Percentiles rank a stretch among this genome's conserved stretches.
Conservation (phyloP, 2,329 filamentous ascomycete genomes). For the Corynespora cassiicola region DNA sequence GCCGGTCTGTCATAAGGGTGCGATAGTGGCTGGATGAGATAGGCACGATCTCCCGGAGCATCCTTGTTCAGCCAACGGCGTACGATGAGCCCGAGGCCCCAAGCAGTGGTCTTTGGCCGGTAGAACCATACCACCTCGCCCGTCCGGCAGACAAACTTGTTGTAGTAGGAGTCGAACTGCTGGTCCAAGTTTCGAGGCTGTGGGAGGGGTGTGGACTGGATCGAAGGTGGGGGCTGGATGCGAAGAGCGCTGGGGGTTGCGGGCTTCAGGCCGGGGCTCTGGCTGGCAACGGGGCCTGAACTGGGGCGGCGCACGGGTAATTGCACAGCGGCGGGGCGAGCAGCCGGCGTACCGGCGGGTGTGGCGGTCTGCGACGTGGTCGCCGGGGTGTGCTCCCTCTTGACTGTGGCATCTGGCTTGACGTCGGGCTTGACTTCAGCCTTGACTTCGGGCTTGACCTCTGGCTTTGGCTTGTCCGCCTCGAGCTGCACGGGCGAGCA, state of each 20-base stretch:
- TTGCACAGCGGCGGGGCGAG: constrained; percentile 31
- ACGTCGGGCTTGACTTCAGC: constrained; percentile 27
- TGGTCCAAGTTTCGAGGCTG: constrained; percentile 54
- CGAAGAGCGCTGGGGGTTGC: constrained; percentile 22
- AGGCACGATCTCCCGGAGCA: constrained; percentile 35
- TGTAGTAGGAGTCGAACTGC: constrained; percentile 55
- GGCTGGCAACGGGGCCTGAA: constrained; percentile 19
- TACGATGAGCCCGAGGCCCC: constrained; percentile 61
- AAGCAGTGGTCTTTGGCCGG: constrained; percentile 53
- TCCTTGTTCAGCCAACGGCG: constrained; percentile 51
- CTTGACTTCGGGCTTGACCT: constrained; percentile 26
- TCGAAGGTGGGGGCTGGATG: constrained; percentile 28
- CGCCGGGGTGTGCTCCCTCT: constrained; percentile 32
- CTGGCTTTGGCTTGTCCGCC: constrained; percentile 40
- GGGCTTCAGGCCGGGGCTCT: constrained; percentile 30
- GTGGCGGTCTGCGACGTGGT: constrained; percentile 13
- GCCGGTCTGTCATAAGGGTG: constrained; percentile 50
- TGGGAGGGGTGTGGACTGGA: constrained; percentile 47
- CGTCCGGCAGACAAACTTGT: constrained; percentile 58
- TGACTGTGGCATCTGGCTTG: constrained; percentile 27
- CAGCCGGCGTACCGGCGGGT: constrained; percentile 5
- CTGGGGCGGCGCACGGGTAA: constrained; percentile 29
- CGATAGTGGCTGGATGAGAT: constrained; percentile 58
- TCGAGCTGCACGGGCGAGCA: constrained; percentile 62
- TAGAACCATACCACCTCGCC: constrained; percentile 66